A percentile compares a stretch with the other conserved stretches of the same genome.
Evolutionary conservation across 1,139 yeast genomes (phyloP).

Genomic region (Pichia sp.): DNA sequence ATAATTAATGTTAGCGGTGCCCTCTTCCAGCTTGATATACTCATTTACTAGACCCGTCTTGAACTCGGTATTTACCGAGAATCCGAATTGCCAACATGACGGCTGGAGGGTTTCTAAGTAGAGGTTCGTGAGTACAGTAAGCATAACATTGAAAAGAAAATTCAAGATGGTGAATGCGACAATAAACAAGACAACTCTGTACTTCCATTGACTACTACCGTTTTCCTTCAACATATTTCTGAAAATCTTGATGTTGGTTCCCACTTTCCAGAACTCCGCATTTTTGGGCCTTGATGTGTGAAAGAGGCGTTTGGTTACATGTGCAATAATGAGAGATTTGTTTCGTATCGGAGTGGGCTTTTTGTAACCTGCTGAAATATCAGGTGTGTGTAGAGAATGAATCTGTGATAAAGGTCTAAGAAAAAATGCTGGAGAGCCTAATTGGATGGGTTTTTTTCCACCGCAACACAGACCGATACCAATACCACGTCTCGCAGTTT

Average conservation of each 20-base stretch:
- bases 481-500: too few species aligned
- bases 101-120: slow-evolving; percentile 23
- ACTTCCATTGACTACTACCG: slow-evolving; percentile 23
- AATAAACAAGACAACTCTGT: slow-evolving; percentile 23
- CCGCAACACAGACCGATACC: too few species aligned
- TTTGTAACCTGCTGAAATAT: too few species aligned
- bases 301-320: neutral
- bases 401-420: neutral
- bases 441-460: too few species aligned
- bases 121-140: slow-evolving; percentile 24
- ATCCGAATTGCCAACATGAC: slow-evolving; percentile 24
- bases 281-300: slow-evolving; percentile 8
- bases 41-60: slow-evolving; percentile 28
- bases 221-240: slow-evolving; percentile 22
- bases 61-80: slow-evolving; percentile 22
- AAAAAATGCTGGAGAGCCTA: neutral
- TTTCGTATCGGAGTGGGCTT: too few species aligned
- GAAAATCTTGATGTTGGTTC: slow-evolving; percentile 24
- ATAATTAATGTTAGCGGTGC: slow-evolving; percentile 23
- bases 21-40: slow-evolving; percentile 21
- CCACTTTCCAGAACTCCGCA: slow-evolving; percentile 27
- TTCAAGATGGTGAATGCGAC: slow-evolving; percentile 24
- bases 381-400: neutral
- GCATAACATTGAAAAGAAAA: slow-evolving; percentile 27
- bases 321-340: too few species aligned